Evolutionary conservation across 306 rosid genomes (phyloP), one percentile per base, ranked within the genome.

Genomic region (Prinsepia uniflora): DNA sequence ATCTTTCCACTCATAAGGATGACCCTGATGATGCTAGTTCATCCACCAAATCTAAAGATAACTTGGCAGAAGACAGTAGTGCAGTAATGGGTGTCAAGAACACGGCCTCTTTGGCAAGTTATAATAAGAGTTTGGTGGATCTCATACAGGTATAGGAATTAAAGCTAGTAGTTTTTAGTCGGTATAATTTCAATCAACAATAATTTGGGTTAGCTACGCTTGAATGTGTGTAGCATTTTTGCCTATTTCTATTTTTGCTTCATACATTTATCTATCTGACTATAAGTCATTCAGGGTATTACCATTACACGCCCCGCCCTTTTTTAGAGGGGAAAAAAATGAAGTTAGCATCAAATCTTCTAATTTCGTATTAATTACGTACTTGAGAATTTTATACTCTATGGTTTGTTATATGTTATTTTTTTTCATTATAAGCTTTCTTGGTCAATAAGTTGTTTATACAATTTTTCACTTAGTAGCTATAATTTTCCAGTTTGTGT

Each of bases 21-120:
- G 92, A 85, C 83, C 78, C 85, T 24, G 86, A 83, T 73, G 94
- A 93, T 72, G 96, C 90, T 71, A 68, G 70, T 22, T 81, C 88
- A 74, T 62, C 83, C 7, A 83, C 78, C 45, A 85, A 70, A 67
- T 79, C 86, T 56, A 12, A 22, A 53, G 88, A 84, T 58, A 78
- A 76, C 18, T 76, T 82, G 79, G 62, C 67, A 52, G 88, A 73
- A 75, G 53, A 59, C 22, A 61, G 63, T 41, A 62, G 34, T 58
- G 50, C 80, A 41, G 67, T 43, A 55, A 30, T 66, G 46, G 70
- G 67, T 46, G 83, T 68, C 57, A 75, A 82, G 72, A 56, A 71
- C 44, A 74, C 63, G 13, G 55, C 60, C 70, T 74, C 70, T 65
- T 60, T 64, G 22, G 76, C 82, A 46, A 82, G 78, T 56, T 78